Evolutionary conservation across 1,284 basidiomycete genomes (phyloP), one percentile per base, ranked within the genome.

Genomic region (Naganishia sp.): DNA sequence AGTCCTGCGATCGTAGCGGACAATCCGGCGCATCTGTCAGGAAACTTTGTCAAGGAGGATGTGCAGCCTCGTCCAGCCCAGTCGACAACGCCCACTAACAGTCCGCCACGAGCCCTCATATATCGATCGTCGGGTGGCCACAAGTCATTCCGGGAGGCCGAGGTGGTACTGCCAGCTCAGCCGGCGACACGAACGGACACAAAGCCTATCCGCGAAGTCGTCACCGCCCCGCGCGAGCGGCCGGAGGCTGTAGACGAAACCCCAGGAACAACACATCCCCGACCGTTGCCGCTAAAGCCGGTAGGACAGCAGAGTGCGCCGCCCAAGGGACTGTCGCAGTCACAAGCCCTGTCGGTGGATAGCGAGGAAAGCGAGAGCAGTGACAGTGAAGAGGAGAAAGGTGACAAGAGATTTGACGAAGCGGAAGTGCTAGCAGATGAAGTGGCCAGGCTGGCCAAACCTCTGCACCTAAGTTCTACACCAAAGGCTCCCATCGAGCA

Each of bases 381-480:
- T 36, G 21, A 28, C 9, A 23, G 28, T 43, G 64, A 59, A 11
- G 64, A 66, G 15, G 52, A 23, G 28, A 55, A n/a, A 13, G 46
- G 56, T n/a, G 36, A 53, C 28, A 59, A 46, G 64, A 60, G 64
- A 49, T 59, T 61, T 36, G 59, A 66, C 16, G 65, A 66, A 25
- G 28, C 36, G 31, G 60, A 67, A 31, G 60, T 56, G 9, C 25
- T 56, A 18, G 66, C 66, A 18, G 66, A 67, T n/a, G 60, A 64
- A 53, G 66, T 64, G 10, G 66, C 66, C 2, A 45, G 52, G 31
- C 36, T 67, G 39, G 56, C 54, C 3, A 64, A 63, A 25, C 59
- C 48, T 16, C 23, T 67, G 21, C n/a, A 48, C 10, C 48, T 67
- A 3, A 39, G 46, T 33, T 42, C 50, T 16, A 23, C 36, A 52